phyloP scores from a whole-genome alignment of 768 basidiomycete species.

The Trametes meyenii region DNA sequence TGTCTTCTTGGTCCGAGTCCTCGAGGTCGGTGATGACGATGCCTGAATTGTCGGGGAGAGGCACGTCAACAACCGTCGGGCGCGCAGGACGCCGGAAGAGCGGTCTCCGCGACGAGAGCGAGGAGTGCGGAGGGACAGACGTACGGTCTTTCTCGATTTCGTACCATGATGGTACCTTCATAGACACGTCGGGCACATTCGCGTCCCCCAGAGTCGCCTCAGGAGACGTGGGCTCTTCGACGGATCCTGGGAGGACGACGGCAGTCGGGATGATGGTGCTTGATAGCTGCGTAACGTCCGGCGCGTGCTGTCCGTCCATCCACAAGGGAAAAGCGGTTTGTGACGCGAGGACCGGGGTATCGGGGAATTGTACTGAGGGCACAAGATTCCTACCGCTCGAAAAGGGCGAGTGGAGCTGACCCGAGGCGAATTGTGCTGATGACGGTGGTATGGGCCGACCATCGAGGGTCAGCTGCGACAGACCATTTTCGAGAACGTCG shows the following conservation, averaged over 20 bases:
- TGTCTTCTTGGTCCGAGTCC: conserved; percentile 39
- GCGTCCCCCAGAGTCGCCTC: conserved; percentile 11
- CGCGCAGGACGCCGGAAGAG: conserved; percentile 8
- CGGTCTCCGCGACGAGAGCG: conserved; percentile 1
- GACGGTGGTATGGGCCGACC: conserved; percentile 14
- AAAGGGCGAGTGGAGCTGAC: not conserved
- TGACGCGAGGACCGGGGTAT: not conserved
- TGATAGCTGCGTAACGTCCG: conserved; percentile 5
- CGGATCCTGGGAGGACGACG: conserved; percentile 37
- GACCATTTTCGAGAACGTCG: conserved; percentile 54
- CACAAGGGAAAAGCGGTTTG: conserved; percentile 2
- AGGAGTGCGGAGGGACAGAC: conserved; percentile 32
- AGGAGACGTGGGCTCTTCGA: conserved; percentile 45
- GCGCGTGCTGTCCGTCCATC: conserved; percentile 7
- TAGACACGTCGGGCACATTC: conserved; percentile 56
- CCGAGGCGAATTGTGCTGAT: conserved; percentile 1
- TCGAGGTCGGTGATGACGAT: conserved; percentile 62
- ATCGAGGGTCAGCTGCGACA: conserved; percentile 53
- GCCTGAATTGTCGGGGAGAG: conserved; percentile 40
- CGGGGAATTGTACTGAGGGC: conserved; percentile 9
- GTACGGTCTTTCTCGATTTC: conserved; percentile 71
- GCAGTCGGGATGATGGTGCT: conserved; percentile 4
- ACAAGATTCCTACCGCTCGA: not conserved
- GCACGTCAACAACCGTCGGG: conserved; percentile 16
- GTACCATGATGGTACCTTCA: conserved; percentile 68